Evolutionary conservation across 768 basidiomycete species (phyloP).

Genomic region (Lactarius trivialis): DNA sequence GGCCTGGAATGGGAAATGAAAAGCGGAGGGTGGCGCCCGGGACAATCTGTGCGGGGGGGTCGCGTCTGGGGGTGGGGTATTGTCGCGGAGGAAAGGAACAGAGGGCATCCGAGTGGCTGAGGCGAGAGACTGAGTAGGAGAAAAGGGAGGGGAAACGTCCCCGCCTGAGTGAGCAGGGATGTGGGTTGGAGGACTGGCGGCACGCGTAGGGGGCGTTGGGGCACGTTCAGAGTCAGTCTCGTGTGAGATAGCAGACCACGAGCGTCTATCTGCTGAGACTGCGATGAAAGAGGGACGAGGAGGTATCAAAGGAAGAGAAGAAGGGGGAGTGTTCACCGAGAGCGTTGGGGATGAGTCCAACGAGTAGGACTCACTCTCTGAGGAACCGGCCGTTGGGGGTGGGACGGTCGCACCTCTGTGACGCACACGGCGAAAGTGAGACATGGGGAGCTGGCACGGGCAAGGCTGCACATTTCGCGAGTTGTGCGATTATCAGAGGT

Average conservation of each 20-base stretch:
- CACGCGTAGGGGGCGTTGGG: slow-evolving; percentile 22
- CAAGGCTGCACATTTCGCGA: background rate
- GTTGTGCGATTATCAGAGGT: background rate
- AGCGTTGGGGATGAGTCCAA: slow-evolving; percentile 5
- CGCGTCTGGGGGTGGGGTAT: slow-evolving; percentile 21
- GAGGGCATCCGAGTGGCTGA: slow-evolving; percentile 1
- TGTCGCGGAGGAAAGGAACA: slow-evolving; percentile 20
- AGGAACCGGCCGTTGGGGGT: slow-evolving; percentile 18
- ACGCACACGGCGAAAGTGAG: slow-evolving; percentile 21
- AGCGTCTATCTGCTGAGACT: slow-evolving; percentile 12
- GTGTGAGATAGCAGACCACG: slow-evolving; percentile 22
- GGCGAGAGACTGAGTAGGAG: slow-evolving; percentile 5
- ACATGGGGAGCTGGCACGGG: slow-evolving; percentile 14
- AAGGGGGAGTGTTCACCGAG: slow-evolving; percentile 15
- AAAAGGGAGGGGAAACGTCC: slow-evolving; percentile 1
- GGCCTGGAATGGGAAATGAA: slow-evolving; percentile 48
- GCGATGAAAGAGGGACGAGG: slow-evolving; percentile 19
- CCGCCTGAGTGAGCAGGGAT: background rate
- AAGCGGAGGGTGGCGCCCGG: slow-evolving; percentile 38
- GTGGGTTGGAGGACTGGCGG: slow-evolving; percentile 21
- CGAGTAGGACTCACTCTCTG: slow-evolving; percentile 25
- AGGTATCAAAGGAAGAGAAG: slow-evolving; percentile 20
- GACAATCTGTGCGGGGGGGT: background rate
- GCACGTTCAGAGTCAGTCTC: slow-evolving; percentile 32
- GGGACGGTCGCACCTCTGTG: slow-evolving; percentile 18